Base-by-base conservation (phyloP, 225 moss, liverwort and hornwort genomes). In the Lunularia cruciata region DNA sequence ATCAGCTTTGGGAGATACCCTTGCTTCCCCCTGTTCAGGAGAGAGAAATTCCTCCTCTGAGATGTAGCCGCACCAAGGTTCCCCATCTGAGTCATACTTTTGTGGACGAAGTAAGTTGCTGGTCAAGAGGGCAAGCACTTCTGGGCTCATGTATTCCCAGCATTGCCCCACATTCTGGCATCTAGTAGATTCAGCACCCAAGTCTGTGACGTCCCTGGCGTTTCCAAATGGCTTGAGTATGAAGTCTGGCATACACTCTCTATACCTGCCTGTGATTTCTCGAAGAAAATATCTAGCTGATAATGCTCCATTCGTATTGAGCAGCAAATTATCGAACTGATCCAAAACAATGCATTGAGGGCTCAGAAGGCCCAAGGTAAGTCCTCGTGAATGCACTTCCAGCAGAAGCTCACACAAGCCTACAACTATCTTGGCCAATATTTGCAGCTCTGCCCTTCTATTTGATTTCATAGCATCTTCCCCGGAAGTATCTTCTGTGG, bases 351-450 rank as follows among this genome's bases (percentile, higher is more conserved):
- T 58, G 58, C 68, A 83, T 64, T 88, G 77, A 31, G 74, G 57
- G 31, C 78, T 73, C 47, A 91, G 53, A 4, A 72, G 56, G 34
- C 85, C 91, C 36, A 90, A 35, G 14, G 86, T 60, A 28, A 86
- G 39, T 40, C 91, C 86, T 34, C 84, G 78, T 4, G 79, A 75
- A 58, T 95, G 89, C n/a, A 85, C 40, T 73, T 92, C 88, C 72
- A 78, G 71, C 14, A 95, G 68, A 9, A 73, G 23, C 52, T 89
- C 91, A 79, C 94, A 89, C 43, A 95, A 67, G n/a, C 81, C 85
- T 31, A 85, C 38, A 30, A 83, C 88, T 70, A 89, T 57, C 60
- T 78, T 79, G 73, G 76, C 61, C 67, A 85, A 62, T 8, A 65
- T 33, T 30, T 76, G 31, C 35, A 45, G 5, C 54, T 73, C 11